These are phyloP conservation scores for Rhodotorula sp. DNA, from an alignment of 1,284 basidiomycete genomes.

Conservation along the genomic window DNA sequence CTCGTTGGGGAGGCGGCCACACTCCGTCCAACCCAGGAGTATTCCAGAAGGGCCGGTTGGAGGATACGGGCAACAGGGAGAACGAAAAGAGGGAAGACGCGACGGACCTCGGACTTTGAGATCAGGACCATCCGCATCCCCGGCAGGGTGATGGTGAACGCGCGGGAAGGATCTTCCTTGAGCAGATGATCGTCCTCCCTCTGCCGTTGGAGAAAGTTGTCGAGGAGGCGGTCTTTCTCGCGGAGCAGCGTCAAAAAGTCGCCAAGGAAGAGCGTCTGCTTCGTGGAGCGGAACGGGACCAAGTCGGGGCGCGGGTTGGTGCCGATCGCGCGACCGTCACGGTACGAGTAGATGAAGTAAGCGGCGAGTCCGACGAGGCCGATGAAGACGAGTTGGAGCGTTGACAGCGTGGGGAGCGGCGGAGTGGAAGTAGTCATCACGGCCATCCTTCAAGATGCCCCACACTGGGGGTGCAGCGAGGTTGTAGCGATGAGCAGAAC, in stretches of 20 bases:
- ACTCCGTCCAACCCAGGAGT: background rate
- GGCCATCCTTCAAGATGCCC: background rate
- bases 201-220: conserved; percentile 12
- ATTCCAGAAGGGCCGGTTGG: too few species aligned
- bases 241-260: conserved; percentile 3
- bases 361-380: background rate
- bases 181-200: background rate
- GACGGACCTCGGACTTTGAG: background rate
- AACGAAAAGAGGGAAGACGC: background rate
- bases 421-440: background rate
- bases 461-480: too few species aligned
- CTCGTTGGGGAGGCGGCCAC: conserved; percentile 12
- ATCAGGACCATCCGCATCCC: conserved; percentile 19
- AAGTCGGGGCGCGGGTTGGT: conserved; percentile 17
- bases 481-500: too few species aligned
- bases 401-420: background rate
- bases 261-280: conserved; percentile 12
- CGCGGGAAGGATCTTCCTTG: conserved; percentile 1
- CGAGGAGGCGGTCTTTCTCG: conserved; percentile 11
- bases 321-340: conserved; percentile 20
- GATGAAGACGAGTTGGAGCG: background rate
- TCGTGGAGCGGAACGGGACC: background rate
- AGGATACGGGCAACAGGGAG: too few species aligned
- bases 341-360: conserved; percentile 3
- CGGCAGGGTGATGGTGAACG: conserved; percentile 10